A percentile compares a stretch with the other conserved stretches of the same genome.
phyloP scores from a whole-genome alignment of 2,329 filamentous ascomycete genomes.

The Curvularia sp. region DNA sequence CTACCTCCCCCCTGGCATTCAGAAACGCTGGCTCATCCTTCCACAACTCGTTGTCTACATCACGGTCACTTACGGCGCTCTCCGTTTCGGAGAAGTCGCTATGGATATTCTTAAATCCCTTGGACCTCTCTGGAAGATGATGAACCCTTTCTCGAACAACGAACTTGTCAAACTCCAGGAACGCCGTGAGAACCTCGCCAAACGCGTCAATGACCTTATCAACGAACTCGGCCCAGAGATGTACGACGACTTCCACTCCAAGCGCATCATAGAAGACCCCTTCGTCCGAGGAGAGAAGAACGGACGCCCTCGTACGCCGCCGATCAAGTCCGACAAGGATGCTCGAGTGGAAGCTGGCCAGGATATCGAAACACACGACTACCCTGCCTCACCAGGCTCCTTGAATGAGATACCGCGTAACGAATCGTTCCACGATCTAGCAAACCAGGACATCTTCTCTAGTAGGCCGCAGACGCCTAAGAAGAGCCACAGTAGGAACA shows the following conservation, averaged over 20 bases:
- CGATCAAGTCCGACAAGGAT: slow-evolving; percentile 28
- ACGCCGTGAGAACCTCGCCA: slow-evolving; percentile 74
- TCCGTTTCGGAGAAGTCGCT: slow-evolving; percentile 95
- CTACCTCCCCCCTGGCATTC: slow-evolving; percentile 77
- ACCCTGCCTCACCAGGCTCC: slow-evolving; percentile 33
- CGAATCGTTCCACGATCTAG: slow-evolving; percentile 92
- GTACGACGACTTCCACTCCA: slow-evolving; percentile 78
- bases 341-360: slow-evolving; percentile 24
- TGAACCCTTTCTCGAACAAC: slow-evolving; percentile 84
- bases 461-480: slow-evolving; percentile 84
- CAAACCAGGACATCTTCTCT: slow-evolving; percentile 86
- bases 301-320: slow-evolving; percentile 32
- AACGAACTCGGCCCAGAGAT: slow-evolving; percentile 95
- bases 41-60: slow-evolving; percentile 83
- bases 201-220: slow-evolving; percentile 87
- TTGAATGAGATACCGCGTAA: slow-evolving; percentile 68
- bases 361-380: slow-evolving; percentile 37
- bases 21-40: slow-evolving; percentile 68
- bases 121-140: slow-evolving; percentile 81
- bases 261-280: slow-evolving; percentile 50
- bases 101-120: slow-evolving; percentile 99
- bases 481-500: slow-evolving; percentile 72
- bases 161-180: slow-evolving; percentile 79
- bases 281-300: slow-evolving; percentile 27
- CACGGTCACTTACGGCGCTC: slow-evolving; percentile 86